Percentiles rank a stretch among this genome's conserved stretches.
These are phyloP conservation scores for Diaporthe vexans DNA, from an alignment of 2,329 filamentous ascomycete genomes.

Conservation along the genomic window DNA sequence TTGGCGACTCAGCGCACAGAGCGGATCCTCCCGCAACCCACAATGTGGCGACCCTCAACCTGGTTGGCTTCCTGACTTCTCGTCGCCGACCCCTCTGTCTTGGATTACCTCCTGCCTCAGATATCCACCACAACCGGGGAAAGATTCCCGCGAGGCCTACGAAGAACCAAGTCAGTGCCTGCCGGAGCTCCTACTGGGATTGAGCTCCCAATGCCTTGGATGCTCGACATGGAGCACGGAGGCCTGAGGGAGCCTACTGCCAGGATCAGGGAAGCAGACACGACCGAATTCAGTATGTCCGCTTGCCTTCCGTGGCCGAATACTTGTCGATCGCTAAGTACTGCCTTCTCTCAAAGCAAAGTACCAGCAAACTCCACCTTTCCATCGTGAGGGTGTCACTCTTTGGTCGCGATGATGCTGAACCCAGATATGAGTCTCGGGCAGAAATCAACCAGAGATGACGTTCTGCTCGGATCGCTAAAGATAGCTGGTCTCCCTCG, in stretches of 20 bases:
- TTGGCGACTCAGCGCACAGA: conserved; percentile 19
- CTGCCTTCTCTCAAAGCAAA: neutral
- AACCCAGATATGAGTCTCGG: neutral
- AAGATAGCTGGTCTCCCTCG: neutral
- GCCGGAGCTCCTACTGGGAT: neutral
- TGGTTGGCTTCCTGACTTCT: conserved; percentile 1
- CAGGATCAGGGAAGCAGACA: conserved; percentile 17
- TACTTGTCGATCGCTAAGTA: neutral
- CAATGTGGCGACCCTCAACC: conserved; percentile 21
- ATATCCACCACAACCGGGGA: neutral
- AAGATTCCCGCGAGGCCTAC: neutral
- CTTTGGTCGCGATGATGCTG: neutral
- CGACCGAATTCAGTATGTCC: neutral
- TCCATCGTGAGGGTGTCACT: neutral
- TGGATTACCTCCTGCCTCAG: neutral
- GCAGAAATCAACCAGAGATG: conserved; percentile 15
- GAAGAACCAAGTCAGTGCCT: neutral
- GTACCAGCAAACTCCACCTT: neutral
- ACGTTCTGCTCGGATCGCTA: conserved; percentile 8
- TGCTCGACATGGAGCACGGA: neutral
- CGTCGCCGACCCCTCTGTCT: neutral
- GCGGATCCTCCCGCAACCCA: conserved; percentile 31
- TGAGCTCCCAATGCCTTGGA: neutral
- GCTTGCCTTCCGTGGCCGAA: too few relatives aligned
- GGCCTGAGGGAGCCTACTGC: neutral